These are phyloP conservation scores for Alternaria burnsii DNA, from an alignment of 2,329 filamentous ascomycete genomes.

Conservation along the genomic window DNA sequence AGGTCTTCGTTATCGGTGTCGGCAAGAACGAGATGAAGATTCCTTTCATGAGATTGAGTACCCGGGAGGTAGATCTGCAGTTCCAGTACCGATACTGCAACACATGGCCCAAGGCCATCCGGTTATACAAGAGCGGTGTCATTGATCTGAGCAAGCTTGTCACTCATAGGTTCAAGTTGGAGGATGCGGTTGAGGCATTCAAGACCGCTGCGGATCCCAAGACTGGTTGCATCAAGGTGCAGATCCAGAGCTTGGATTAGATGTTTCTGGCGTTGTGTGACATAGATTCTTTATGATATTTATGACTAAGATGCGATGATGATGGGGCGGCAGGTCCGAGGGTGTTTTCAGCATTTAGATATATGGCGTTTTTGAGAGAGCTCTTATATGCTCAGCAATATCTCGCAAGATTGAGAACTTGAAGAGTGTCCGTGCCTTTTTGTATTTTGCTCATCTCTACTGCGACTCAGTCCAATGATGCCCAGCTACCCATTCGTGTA, in stretches of 20 bases:
- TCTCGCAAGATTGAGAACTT: background rate
- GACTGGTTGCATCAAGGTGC: constrained; percentile 97
- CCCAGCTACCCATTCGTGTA: background rate
- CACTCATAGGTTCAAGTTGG: constrained; percentile 83
- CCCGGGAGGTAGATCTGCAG: constrained; percentile 91
- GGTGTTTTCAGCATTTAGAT: constrained; percentile 1
- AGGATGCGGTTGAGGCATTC: constrained; percentile 90
- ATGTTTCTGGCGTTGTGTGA: background rate
- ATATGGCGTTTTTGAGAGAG: background rate
- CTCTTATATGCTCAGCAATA: background rate
- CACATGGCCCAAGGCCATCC: constrained; percentile 93
- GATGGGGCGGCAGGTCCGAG: background rate
- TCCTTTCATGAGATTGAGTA: constrained; percentile 92
- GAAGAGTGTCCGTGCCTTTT: background rate
- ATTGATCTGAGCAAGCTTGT: constrained; percentile 83
- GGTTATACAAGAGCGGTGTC: constrained; percentile 83
- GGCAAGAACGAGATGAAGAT: constrained; percentile 95
- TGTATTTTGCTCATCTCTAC: background rate
- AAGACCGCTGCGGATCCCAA: constrained; percentile 86
- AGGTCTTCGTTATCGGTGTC: constrained; percentile 95
- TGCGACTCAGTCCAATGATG: background rate
- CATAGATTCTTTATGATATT: background rate
- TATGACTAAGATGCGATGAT: background rate
- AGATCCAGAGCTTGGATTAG: constrained; percentile 75
- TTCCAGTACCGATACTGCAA: constrained; percentile 98